Percentiles rank a stretch among this genome's conserved stretches.
phyloP scores from a whole-genome alignment of 805 yeast genomes.

The Starmerella vitae region DNA sequence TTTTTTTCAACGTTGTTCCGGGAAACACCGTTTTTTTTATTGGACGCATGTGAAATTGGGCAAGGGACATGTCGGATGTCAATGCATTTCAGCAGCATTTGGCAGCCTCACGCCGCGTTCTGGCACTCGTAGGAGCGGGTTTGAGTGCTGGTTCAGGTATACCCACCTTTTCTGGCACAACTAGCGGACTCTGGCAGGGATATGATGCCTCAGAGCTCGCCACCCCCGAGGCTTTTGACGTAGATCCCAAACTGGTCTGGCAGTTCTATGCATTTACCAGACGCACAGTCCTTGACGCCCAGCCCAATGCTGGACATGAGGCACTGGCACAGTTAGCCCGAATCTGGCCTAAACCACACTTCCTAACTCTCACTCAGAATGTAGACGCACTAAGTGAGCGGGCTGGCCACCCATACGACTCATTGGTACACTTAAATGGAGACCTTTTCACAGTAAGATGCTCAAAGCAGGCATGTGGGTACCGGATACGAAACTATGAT shows the following conservation, averaged over 20 bases:
- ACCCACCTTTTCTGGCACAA: slow-evolving; percentile 56
- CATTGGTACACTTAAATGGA: slow-evolving; percentile 67
- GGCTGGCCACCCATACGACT: slow-evolving; percentile 43
- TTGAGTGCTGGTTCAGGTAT: slow-evolving; percentile 66
- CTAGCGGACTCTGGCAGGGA: slow-evolving; percentile 58
- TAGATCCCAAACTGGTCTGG: slow-evolving; percentile 82
- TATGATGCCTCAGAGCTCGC: slow-evolving; percentile 73
- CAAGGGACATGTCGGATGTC: slow-evolving; percentile 17
- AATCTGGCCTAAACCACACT: slow-evolving; percentile 27
- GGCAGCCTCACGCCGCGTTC: slow-evolving; percentile 25
- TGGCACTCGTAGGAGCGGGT: slow-evolving; percentile 65
- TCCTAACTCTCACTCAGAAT: slow-evolving; percentile 67
- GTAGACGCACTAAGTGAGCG: slow-evolving; percentile 63
- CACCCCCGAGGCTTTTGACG: slow-evolving; percentile 78
- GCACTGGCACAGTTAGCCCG: slow-evolving; percentile 51
- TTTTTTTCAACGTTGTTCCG: not conserved
- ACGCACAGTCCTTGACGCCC: slow-evolving; percentile 46
- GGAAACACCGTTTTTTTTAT: not conserved
- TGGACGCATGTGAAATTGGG: too few species aligned
- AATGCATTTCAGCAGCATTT: slow-evolving; percentile 28
- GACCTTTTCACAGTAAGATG: slow-evolving; percentile 59
- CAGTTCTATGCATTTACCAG: slow-evolving; percentile 68
- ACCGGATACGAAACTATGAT: slow-evolving; percentile 27
- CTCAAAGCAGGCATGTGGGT: slow-evolving; percentile 62
- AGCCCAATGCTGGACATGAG: slow-evolving; percentile 61